phyloP scores from a whole-genome alignment of 495 filamentous ascomycete genomes.

The Glutinoglossum americanum region DNA sequence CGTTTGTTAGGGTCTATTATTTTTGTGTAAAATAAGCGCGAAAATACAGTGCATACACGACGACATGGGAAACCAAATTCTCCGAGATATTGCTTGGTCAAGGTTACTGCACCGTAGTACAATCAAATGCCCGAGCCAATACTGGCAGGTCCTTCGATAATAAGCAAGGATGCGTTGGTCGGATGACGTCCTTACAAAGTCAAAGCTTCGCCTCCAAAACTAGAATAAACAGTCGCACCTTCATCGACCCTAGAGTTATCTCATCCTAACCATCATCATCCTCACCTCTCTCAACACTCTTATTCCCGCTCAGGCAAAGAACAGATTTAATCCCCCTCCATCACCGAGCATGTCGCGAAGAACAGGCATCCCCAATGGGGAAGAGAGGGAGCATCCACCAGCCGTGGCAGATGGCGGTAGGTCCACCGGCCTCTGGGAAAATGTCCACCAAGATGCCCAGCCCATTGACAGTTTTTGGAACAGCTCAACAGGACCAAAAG shows the following conservation, averaged over 20 bases:
- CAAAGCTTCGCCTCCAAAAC: not conserved
- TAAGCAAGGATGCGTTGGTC: not conserved
- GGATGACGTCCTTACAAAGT: not conserved
- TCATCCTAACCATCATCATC: not conserved
- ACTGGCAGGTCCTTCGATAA: not conserved
- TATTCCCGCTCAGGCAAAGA: not conserved
- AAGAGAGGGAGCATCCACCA: slow-evolving; percentile 1
- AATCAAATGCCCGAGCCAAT: not conserved
- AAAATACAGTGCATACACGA: not conserved
- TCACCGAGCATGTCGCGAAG: slow-evolving; percentile 14
- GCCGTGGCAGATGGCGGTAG: not conserved
- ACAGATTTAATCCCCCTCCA: not conserved
- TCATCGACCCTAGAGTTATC: not conserved
- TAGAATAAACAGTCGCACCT: not conserved
- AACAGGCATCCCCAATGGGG: slow-evolving; percentile 12
- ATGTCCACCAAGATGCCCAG: not conserved
- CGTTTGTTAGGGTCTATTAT: not conserved
- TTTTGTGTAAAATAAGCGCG: not conserved
- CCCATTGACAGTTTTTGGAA: not conserved
- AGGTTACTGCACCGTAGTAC: too few relatives aligned
- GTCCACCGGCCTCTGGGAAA: not conserved
- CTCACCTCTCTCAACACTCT: not conserved
- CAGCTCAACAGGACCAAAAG: slow-evolving; percentile 70
- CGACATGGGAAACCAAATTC: not conserved
- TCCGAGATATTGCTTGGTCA: not conserved